phyloP scores from a whole-genome alignment of 2,329 filamentous ascomycete species.

The Basipetospora sp. region DNA sequence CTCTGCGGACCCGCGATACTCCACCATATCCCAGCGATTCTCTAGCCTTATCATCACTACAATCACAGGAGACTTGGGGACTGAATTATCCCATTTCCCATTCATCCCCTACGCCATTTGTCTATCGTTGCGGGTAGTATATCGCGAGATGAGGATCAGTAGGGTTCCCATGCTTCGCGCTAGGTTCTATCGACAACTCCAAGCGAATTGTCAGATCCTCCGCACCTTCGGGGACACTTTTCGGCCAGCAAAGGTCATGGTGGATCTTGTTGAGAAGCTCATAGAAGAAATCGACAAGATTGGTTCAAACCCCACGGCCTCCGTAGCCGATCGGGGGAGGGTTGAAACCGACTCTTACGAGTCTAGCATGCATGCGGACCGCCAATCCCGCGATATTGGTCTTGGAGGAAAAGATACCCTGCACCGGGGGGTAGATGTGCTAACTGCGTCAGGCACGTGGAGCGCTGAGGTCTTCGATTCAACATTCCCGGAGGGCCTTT shows the following conservation, averaged over 20 bases:
- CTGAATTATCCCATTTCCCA: neutral
- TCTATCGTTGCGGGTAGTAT: neutral
- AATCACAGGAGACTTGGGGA: neutral
- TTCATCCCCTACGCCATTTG: conserved; percentile 3
- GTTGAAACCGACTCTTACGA: too few relatives aligned
- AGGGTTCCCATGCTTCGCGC: conserved; percentile 1
- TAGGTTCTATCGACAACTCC: conserved; percentile 1
- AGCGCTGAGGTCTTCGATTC: neutral
- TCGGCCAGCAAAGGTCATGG: conserved; percentile 1
- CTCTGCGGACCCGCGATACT: neutral
- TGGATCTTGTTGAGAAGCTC: conserved; percentile 45
- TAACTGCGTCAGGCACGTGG: neutral
- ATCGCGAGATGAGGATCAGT: conserved; percentile 4
- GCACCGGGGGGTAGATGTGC: neutral
- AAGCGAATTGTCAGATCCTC: neutral
- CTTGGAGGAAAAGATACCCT: neutral
- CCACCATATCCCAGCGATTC: neutral
- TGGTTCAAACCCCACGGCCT: conserved; percentile 16
- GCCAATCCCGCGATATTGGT: too few relatives aligned
- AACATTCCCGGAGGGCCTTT: conserved; percentile 1
- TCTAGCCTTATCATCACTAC: conserved; percentile 1
- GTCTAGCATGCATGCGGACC: too few relatives aligned
- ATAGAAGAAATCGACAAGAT: conserved; percentile 50
- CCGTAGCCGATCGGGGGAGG: neutral
- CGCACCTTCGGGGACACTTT: neutral